Base-by-base conservation (phyloP, 2,329 filamentous ascomycete species). In the Colletotrichum camelliae region DNA sequence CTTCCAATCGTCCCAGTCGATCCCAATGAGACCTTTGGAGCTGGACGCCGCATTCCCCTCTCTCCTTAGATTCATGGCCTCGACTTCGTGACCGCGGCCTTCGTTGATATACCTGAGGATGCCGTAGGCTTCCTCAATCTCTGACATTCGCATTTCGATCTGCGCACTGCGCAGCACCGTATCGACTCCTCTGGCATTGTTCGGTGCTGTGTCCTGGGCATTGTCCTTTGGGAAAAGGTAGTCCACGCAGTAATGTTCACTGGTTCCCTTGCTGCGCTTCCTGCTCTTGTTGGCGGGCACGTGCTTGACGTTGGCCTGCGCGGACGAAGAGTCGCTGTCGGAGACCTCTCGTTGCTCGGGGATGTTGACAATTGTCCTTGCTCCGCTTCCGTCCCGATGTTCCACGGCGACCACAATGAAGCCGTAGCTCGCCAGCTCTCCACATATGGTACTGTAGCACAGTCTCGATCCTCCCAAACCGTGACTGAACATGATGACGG, bases 401-500 rank as follows among this genome's bases (percentile, higher is more conserved):
- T 94, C 92, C 29, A 94, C 80, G 0, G 91, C 91, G 39, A 91
- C 88, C 0, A 94, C 91, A 1, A 94, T 85, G 78, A 93, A 93
- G 0, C 92, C 91, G 78, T 93, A 91, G 79, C 90, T 92, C 0
- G 92, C 92, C 77, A 94, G 90, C 77, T 94, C 91, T 9, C 92
- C 91, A 78, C 92, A 94, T 3, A 94, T 85, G 18, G 88, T 88
- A 21, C 90, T 92, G 79, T 93, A 93, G 77, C 89, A 89, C 4
- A 91, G 93, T 62, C 91, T 84, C 3, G 90, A 93, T 0, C 91
- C 92, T 7, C 92, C 91, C 7, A 94, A 83, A 0, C 92, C 92
- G 81, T 94, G 92, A 79, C 90, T 93, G 81, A 94, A 94, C 27
- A 94, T 86, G 39, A 94, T 85, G 27, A 93, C 84, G 2, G 92